Base-by-base conservation (phyloP, 441 rosid species). In the Brassica balearica region DNA sequence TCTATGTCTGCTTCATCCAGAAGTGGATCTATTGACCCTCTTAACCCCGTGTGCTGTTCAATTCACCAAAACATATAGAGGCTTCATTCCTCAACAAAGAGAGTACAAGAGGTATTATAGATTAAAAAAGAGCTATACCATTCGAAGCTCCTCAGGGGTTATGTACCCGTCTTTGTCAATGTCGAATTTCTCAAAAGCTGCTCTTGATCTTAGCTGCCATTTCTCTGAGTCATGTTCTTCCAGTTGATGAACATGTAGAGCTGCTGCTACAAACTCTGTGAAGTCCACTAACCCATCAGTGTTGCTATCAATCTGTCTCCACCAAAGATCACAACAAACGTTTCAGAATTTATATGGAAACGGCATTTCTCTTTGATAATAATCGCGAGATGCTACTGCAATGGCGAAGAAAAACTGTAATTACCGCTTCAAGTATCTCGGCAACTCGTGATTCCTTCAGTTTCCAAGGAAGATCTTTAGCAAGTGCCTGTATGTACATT, bases 1-100 rank as follows among this genome's bases (percentile, higher is more conserved):
- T 96, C 99, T 0, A 94, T 90, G 80, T 96, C 99, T 27, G 98
- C 98, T 82, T 96, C 99, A 79, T 96, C 99, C 19, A 96, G 93
- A 32, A 96, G 89, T 62, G 99, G 99, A 69, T 93, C 91, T 23
- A 94, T 87, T 22, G 99, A 96, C 11, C 98, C 98, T 89, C 80
- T 91, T 67, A 96, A 83, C 41, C 99, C 96, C 8, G 98, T 91
- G 82, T 94, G 98, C 98, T 92, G 80, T 17, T 91, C 72, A 43
- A 22, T 82, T 80, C 77, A 86, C 78, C 71, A 46, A 61, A 46
- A 15, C 9, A 53, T 78, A 27, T 32, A 0, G 20, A 1, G 2
- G 8, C n/a, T 32, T 27, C 59, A 51, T 53, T 34, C 68, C 72
- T 56, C 72, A 60, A 36, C 62, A 62, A 71, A 53, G 60, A 10